Evolutionary conservation across 495 filamentous ascomycete species (phyloP).

Genomic region (Penicillium daleae): DNA sequence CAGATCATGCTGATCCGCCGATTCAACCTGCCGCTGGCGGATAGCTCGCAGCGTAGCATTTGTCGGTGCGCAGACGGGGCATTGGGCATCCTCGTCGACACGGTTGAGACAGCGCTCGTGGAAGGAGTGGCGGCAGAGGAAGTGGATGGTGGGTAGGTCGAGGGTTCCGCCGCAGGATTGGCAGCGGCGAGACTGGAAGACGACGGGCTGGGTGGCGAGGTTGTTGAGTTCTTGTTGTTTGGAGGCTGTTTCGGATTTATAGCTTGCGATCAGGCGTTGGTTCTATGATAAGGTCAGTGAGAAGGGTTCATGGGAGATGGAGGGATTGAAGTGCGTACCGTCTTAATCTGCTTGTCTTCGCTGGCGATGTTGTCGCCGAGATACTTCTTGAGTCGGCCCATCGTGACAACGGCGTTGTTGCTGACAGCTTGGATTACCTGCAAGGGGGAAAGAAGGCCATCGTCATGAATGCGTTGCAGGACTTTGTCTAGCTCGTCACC

Average conservation of each 20-base stretch:
- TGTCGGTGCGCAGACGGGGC: conserved; percentile 77
- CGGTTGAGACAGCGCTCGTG: conserved; percentile 82
- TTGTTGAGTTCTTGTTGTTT: conserved; percentile 78
- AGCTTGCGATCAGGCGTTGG: conserved; percentile 78
- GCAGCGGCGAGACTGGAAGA: conserved; percentile 91
- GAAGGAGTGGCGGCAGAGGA: conserved; percentile 95
- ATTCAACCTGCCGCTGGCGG: conserved; percentile 83
- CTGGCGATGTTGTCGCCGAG: conserved; percentile 84
- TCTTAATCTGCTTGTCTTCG: conserved; percentile 82
- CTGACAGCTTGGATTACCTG: conserved; percentile 95
- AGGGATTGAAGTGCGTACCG: conserved; percentile 37
- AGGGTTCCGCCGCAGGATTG: conserved; percentile 73
- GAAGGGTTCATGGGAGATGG: neutral
- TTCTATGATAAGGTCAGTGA: conserved; percentile 55
- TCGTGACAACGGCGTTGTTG: conserved; percentile 84
- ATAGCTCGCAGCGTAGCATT: conserved; percentile 88
- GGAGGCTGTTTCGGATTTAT: conserved; percentile 80
- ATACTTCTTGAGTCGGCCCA: conserved; percentile 96
- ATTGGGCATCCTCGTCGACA: conserved; percentile 72
- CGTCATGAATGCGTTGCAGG: conserved; percentile 82
- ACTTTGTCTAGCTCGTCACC: conserved; percentile 79
- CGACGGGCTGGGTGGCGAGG: conserved; percentile 74
- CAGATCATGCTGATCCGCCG: conserved; percentile 84
- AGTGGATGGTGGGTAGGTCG: conserved; percentile 89
- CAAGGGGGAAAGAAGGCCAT: conserved; percentile 91